A percentile compares a stretch with the other conserved stretches of the same genome.
Conservation (phyloP, 306 rosid species). For the Prunus mira region DNA sequence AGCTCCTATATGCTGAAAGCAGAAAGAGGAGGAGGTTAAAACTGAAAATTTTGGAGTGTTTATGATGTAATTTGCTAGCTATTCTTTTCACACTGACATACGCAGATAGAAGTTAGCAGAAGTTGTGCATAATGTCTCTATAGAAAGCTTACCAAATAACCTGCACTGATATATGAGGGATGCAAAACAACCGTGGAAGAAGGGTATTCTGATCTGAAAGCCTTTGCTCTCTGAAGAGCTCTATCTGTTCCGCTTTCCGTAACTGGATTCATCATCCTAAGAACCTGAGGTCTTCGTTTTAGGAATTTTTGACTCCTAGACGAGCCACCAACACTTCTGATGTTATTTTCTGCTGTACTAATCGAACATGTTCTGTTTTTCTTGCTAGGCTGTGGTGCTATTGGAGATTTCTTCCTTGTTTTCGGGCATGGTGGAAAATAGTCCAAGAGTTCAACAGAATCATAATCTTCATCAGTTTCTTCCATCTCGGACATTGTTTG, state of each 20-base stretch:
- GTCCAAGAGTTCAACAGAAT: background rate
- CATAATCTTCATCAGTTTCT: background rate
- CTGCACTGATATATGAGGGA: background rate
- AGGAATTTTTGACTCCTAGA: background rate
- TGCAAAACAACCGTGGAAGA: background rate
- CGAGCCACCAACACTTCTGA: background rate
- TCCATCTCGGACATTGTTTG: background rate
- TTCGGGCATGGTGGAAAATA: background rate
- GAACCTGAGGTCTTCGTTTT: background rate
- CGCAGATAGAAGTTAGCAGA: background rate
- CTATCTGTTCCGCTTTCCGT: background rate
- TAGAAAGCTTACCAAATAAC: conserved; percentile 20
- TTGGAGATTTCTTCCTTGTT: background rate
- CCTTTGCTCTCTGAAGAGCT: background rate
- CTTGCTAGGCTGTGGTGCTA: background rate
- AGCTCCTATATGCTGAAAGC: background rate
- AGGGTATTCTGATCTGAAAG: background rate
- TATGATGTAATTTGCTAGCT: background rate
- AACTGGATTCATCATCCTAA: background rate
- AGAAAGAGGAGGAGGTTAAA: background rate
- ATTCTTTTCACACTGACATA: too few relatives aligned
- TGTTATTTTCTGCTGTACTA: background rate
- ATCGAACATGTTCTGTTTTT: background rate
- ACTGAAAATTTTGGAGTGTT: background rate
- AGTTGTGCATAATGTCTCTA: background rate